Evolutionary conservation across 441 rosid genomes (phyloP).

Genomic region (Adansonia madagascariensis): DNA sequence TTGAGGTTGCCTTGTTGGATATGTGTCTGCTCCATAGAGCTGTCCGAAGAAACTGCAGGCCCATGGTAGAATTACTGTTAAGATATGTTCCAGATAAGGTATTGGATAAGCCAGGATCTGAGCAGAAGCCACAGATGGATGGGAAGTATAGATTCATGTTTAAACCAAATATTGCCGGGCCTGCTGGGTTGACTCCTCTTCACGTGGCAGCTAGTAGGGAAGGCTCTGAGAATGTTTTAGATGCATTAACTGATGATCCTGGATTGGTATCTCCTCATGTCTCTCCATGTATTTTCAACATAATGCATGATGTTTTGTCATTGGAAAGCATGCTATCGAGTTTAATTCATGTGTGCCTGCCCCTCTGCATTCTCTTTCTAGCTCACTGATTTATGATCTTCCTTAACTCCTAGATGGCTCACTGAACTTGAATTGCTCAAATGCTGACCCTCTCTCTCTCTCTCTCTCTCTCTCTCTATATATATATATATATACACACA

Average conservation of each 20-base stretch:
- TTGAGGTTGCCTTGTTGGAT: conserved; percentile 44
- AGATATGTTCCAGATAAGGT: conserved; percentile 37
- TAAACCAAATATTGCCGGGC: conserved; percentile 49
- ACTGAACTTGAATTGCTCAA: conserved; percentile 9
- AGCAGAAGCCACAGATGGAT: conserved; percentile 23
- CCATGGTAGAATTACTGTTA: conserved; percentile 53
- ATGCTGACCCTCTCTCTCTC: conserved; percentile 8
- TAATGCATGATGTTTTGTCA: background rate
- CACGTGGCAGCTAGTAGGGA: conserved; percentile 55
- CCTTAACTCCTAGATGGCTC: background rate
- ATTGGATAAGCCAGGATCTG: conserved; percentile 29
- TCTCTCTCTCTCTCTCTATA: background rate
- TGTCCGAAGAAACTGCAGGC: conserved; percentile 50
- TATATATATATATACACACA: background rate
- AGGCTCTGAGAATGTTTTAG: conserved; percentile 55
- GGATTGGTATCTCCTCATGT: conserved; percentile 43
- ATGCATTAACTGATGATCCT: conserved; percentile 64
- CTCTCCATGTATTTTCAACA: conserved; percentile 1
- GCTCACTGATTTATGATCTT: conserved; percentile 7
- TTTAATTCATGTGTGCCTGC: background rate
- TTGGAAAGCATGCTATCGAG: conserved; percentile 7
- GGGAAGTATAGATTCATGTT: conserved; percentile 32
- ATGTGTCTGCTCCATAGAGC: conserved; percentile 62
- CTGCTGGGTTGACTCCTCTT: conserved; percentile 69
- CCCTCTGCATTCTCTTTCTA: conserved; percentile 6